Percentiles rank a stretch among this genome's conserved stretches.
Conservation (phyloP, 2,329 filamentous ascomycete species). For the Xylariaceae sp. region DNA sequence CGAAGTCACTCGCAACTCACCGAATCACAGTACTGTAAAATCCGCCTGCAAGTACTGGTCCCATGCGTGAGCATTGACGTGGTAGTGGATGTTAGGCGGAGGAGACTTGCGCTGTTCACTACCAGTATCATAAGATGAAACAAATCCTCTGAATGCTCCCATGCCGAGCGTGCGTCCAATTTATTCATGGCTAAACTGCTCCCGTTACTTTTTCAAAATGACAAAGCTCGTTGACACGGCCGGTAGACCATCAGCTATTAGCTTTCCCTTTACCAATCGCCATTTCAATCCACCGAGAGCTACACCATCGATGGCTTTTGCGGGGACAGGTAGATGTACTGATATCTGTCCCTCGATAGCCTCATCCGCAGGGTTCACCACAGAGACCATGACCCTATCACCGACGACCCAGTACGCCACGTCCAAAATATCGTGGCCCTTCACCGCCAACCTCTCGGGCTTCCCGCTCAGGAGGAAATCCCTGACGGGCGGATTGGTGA, state of each 20-base stretch:
- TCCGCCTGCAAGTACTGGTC: too few relatives aligned
- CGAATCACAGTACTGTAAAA: too few relatives aligned
- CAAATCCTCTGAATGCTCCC: too few relatives aligned
- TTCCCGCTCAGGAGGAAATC: slow-evolving; percentile 35
- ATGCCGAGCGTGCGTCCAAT: too few relatives aligned
- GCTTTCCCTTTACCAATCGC: slow-evolving; percentile 17
- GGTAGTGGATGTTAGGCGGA: too few relatives aligned
- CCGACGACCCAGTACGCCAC: slow-evolving; percentile 33
- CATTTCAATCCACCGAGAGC: slow-evolving; percentile 25
- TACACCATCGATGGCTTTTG: slow-evolving; percentile 17
- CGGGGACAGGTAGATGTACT: slow-evolving; percentile 16
- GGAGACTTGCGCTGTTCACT: too few relatives aligned
- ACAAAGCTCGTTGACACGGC: slow-evolving; percentile 32
- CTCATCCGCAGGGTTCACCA: slow-evolving; percentile 31
- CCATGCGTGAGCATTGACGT: too few relatives aligned
- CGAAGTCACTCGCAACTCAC: too few relatives aligned
- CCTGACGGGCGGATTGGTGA: slow-evolving; percentile 33
- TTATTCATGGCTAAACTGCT: not conserved
- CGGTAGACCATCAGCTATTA: slow-evolving; percentile 26
- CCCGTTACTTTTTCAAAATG: slow-evolving; percentile 22
- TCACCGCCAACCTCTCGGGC: slow-evolving; percentile 12
- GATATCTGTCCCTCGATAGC: slow-evolving; percentile 16
- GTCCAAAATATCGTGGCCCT: slow-evolving; percentile 27
- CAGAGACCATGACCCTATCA: slow-evolving; percentile 30
- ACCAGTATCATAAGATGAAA: too few relatives aligned